Evolutionary conservation across 768 basidiomycete genomes (phyloP).

Genomic region (Leccinum longicurvipes): DNA sequence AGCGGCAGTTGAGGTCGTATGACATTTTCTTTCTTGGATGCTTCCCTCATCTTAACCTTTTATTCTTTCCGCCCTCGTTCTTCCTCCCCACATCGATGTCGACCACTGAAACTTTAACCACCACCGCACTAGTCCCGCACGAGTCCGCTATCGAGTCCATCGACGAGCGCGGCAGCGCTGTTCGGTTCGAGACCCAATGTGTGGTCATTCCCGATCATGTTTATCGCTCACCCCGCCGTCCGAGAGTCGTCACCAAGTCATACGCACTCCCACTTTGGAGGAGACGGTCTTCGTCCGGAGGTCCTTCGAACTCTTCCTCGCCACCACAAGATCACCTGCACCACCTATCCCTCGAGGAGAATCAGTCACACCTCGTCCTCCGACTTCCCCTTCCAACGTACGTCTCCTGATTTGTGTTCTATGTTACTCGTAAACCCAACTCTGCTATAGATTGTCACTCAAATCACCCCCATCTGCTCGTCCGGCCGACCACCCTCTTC

Average conservation of each 20-base stretch:
- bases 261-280: conserved; percentile 71
- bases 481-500: conserved; percentile 33
- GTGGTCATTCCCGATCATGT: conserved; percentile 65
- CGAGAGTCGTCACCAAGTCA: conserved; percentile 58
- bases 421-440: not conserved
- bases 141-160: conserved; percentile 4
- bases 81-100: conserved; percentile 11
- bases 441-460: conserved; percentile 38
- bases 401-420: conserved; percentile 19
- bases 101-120: not conserved
- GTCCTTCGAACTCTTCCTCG: conserved; percentile 17
- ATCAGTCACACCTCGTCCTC: conserved; percentile 45
- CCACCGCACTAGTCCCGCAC: not conserved
- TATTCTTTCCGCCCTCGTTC: not conserved
- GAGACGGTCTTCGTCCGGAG: conserved; percentile 25
- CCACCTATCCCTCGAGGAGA: conserved; percentile 27
- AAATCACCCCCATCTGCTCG: conserved; percentile 42
- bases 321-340: conserved; percentile 23
- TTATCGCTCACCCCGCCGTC: conserved; percentile 37
- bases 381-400: conserved; percentile 64
- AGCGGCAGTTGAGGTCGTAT: conserved; percentile 15
- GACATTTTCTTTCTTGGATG: conserved; percentile 11
- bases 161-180: conserved; percentile 33
- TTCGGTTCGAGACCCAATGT: conserved; percentile 73
- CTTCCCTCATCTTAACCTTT: not conserved